phyloP scores from a whole-genome alignment of 331 rosid genomes.

The Dryas integrifolia region DNA sequence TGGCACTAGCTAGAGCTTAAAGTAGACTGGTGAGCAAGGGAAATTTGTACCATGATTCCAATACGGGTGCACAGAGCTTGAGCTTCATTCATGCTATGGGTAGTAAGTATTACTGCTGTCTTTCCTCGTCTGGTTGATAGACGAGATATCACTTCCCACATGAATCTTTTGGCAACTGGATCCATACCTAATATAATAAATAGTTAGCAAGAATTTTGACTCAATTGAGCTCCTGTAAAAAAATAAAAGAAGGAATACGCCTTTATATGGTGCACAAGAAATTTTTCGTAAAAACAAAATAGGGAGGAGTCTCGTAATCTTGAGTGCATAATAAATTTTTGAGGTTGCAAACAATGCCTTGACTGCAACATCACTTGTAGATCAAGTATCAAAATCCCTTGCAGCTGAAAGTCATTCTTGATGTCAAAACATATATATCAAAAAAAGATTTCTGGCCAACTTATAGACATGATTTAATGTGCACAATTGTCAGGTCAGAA shows the following conservation, averaged over 20 bases:
- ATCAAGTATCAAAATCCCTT: neutral
- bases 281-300: neutral
- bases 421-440: neutral
- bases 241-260: neutral
- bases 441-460: neutral
- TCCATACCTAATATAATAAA: constrained; percentile 71
- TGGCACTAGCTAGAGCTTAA: constrained; percentile 20
- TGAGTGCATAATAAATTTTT: neutral
- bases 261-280: neutral
- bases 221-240: neutral
- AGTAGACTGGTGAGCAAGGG: constrained; percentile 26
- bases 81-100: constrained; percentile 99
- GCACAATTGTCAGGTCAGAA: neutral
- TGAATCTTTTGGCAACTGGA: constrained; percentile 93
- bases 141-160: constrained; percentile 98
- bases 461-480: neutral
- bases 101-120: constrained; percentile 94
- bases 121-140: constrained; percentile 91
- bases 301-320: neutral
- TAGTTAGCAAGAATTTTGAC: constrained; percentile 12
- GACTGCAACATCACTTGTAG: neutral
- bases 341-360: neutral
- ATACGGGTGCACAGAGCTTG: constrained; percentile 95
- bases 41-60: constrained; percentile 75
- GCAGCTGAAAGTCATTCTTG: neutral